Conservation (phyloP, 2,329 filamentous ascomycete genomes). For the Parastagonospora nodorum region DNA sequence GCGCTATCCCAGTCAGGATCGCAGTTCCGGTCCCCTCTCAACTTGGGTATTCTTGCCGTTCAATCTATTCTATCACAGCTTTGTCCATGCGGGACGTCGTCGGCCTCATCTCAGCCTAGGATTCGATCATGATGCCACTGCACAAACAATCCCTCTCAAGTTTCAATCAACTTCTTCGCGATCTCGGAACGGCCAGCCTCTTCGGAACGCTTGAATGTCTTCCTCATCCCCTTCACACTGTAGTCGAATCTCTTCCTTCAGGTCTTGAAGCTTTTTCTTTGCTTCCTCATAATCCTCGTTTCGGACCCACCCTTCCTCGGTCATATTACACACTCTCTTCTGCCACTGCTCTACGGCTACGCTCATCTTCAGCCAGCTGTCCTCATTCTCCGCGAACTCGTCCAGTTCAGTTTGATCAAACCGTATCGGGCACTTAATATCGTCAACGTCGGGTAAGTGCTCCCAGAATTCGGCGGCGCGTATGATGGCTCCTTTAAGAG, state of each 20-base stretch:
- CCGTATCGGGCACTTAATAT: conserved; percentile 10
- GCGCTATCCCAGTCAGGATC: too few relatives aligned
- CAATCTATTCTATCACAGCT: too few relatives aligned
- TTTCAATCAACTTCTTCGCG: conserved; percentile 13
- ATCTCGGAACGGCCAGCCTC: conserved; percentile 17
- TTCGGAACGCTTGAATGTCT: conserved; percentile 13
- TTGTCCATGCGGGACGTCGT: too few relatives aligned
- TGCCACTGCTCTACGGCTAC: too few relatives aligned
- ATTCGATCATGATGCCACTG: too few relatives aligned
- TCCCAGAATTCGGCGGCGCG: conserved; percentile 11
- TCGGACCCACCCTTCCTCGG: conserved; percentile 17
- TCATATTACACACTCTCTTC: too few relatives aligned
- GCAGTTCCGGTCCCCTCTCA: too few relatives aligned
- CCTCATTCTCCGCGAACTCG: conserved; percentile 10
- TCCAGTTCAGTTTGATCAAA: conserved; percentile 16
- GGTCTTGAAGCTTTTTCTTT: conserved; percentile 12
- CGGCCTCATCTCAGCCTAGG: too few relatives aligned
- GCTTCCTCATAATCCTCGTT: conserved; percentile 21
- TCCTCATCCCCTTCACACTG: conserved; percentile 19
- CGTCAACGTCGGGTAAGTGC: conserved; percentile 14
- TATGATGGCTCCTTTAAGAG: conserved; percentile 18
- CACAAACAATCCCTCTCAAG: not conserved
- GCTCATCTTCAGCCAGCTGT: conserved; percentile 14
- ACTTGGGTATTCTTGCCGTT: too few relatives aligned
- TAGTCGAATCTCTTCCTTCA: conserved; percentile 17